A percentile compares a stretch with the other conserved stretches of the same genome.
These are phyloP conservation scores for Ophiosphaerella narmari DNA, from an alignment of 2,329 filamentous ascomycete genomes.

Conservation along the genomic window DNA sequence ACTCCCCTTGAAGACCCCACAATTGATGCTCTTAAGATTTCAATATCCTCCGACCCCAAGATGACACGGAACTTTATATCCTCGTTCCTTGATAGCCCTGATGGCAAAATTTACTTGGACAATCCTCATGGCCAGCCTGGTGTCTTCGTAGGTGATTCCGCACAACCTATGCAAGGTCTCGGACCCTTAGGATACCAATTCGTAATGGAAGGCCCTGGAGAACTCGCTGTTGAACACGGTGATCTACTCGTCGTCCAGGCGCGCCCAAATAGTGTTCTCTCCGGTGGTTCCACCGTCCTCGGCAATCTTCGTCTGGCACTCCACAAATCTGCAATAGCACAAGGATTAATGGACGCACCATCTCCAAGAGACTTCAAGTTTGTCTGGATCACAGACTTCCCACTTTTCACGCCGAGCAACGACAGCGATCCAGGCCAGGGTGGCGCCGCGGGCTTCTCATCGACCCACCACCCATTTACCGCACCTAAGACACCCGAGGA, in stretches of 20 bases:
- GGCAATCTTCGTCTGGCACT: slow-evolving; percentile 74
- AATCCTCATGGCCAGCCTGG: slow-evolving; percentile 81
- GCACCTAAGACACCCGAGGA: slow-evolving; percentile 75
- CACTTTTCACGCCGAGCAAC: slow-evolving; percentile 79
- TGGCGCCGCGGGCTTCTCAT: slow-evolving; percentile 76
- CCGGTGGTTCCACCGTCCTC: slow-evolving; percentile 73
- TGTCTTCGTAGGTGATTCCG: slow-evolving; percentile 74
- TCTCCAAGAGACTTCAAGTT: slow-evolving; percentile 64
- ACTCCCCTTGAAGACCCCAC: slow-evolving; percentile 69
- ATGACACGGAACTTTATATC: slow-evolving; percentile 66
- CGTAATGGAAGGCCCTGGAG: slow-evolving; percentile 61
- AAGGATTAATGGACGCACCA: slow-evolving; percentile 59
- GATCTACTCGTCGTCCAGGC: slow-evolving; percentile 84
- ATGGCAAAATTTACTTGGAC: slow-evolving; percentile 62
- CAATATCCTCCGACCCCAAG: slow-evolving; percentile 58
- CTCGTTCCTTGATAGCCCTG: slow-evolving; percentile 71
- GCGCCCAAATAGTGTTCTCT: slow-evolving; percentile 65
- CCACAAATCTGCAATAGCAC: slow-evolving; percentile 70
- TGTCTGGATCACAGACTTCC: slow-evolving; percentile 88
- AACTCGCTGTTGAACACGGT: slow-evolving; percentile 62
- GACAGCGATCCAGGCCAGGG: slow-evolving; percentile 77
- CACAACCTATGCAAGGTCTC: slow-evolving; percentile 75
- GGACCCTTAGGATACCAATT: slow-evolving; percentile 77
- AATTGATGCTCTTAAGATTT: slow-evolving; percentile 75
- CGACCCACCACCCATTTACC: slow-evolving; percentile 96